Evolutionary conservation across 2,329 filamentous ascomycete genomes (phyloP).

Genomic region (Fusarium tricinctum): DNA sequence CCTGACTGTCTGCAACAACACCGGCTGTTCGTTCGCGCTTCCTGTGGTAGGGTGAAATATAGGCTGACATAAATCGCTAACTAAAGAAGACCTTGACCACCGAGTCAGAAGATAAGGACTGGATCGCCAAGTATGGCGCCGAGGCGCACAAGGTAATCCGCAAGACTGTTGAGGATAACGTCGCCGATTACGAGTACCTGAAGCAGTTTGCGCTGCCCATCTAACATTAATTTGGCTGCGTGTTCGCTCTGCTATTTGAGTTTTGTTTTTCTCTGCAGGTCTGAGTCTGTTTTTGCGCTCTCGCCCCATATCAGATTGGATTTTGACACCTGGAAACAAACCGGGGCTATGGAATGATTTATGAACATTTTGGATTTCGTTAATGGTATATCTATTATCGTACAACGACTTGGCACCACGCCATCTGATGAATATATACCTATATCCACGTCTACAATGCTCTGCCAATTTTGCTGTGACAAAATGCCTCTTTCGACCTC

Average conservation of each 20-base stretch:
- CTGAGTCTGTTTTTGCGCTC: conserved; percentile 12
- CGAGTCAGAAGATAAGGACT: conserved; percentile 78
- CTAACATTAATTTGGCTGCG: conserved; percentile 21
- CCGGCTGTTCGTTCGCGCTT: conserved; percentile 37
- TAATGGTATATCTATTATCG: conserved; percentile 50
- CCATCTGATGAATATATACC: conserved; percentile 40
- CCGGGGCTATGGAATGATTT: conserved; percentile 26
- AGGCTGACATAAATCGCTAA: conserved; percentile 43
- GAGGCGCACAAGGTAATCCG: conserved; percentile 79
- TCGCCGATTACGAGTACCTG: conserved; percentile 83
- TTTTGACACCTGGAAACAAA: conserved; percentile 20
- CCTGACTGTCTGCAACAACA: conserved; percentile 45
- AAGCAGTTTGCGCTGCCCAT: conserved; percentile 71
- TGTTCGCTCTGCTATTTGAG: conserved; percentile 16
- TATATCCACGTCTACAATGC: conserved; percentile 36
- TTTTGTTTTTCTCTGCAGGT: conserved; percentile 17
- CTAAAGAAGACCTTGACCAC: conserved; percentile 71
- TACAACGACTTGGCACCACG: conserved; percentile 49
- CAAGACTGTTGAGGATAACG: conserved; percentile 78
- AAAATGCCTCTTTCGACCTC: conserved; percentile 8
- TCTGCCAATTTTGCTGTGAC: conserved; percentile 19
- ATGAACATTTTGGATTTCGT: conserved; percentile 44
- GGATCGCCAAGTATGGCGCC: conserved; percentile 80
- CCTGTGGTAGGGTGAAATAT: conserved; percentile 42
- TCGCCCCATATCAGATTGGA: conserved; percentile 32